Evolutionary conservation across 768 basidiomycete genomes (phyloP).

Genomic region (Mycena alexandri): DNA sequence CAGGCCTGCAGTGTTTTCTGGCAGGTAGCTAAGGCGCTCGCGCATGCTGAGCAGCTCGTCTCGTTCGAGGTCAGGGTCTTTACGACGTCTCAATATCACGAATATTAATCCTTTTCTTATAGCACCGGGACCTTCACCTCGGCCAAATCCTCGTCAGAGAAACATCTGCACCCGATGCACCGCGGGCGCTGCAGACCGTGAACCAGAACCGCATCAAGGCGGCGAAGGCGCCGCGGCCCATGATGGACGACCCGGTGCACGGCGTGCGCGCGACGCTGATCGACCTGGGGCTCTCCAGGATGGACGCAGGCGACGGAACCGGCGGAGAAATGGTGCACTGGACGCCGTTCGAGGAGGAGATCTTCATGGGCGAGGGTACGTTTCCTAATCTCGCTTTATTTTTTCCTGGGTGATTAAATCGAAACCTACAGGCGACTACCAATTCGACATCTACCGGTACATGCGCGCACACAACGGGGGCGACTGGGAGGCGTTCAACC

Average conservation of each 20-base stretch:
- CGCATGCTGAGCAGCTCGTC: slow-evolving; percentile 82
- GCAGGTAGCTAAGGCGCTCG: slow-evolving; percentile 86
- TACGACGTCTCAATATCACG: background rate
- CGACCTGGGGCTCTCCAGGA: slow-evolving; percentile 93
- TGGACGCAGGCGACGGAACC: slow-evolving; percentile 68
- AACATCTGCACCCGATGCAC: slow-evolving; percentile 42
- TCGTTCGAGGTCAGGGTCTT: slow-evolving; percentile 82
- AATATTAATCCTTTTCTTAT: slow-evolving; percentile 24
- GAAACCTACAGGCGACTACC: slow-evolving; percentile 79
- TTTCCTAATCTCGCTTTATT: slow-evolving; percentile 21
- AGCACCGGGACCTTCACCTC: slow-evolving; percentile 99
- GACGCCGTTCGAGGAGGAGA: slow-evolving; percentile 88
- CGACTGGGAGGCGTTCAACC: slow-evolving; percentile 83
- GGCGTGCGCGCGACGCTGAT: slow-evolving; percentile 90
- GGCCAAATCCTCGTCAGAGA: slow-evolving; percentile 92
- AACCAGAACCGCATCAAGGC: slow-evolving; percentile 48
- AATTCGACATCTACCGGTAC: slow-evolving; percentile 94
- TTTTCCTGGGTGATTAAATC: background rate
- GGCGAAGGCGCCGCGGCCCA: slow-evolving; percentile 38
- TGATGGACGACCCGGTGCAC: slow-evolving; percentile 75
- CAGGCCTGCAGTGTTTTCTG: slow-evolving; percentile 92
- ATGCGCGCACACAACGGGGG: slow-evolving; percentile 76
- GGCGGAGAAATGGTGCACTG: slow-evolving; percentile 69
- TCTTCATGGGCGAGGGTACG: slow-evolving; percentile 92
- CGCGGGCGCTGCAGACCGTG: slow-evolving; percentile 49